Base-by-base conservation (phyloP, 176 grass and related monocot species). In the Chloris gayana region DNA sequence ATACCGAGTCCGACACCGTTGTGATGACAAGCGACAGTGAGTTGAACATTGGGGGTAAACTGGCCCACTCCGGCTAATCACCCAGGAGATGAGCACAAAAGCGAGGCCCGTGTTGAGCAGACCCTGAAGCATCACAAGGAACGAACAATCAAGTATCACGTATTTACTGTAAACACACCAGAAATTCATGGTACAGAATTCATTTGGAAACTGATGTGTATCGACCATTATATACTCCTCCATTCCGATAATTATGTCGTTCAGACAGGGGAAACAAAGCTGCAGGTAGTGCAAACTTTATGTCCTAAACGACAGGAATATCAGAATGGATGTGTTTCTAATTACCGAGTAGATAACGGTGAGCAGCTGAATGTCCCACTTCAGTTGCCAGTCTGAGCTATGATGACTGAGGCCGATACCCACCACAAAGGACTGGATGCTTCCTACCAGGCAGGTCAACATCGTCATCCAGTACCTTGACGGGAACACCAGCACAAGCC, bases 351-450 rank as follows among this genome's bases (percentile, higher is more conserved):
- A 60, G 24, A 60, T 24, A 24, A 60, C 57, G 13, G 77, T 77
- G 14, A 81, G 6, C 9, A 91, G 85, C 25, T 91, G 49, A 12
- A 87, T 6, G 25, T 87, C n/a, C 77, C 85, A 91, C 13, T 65
- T 64, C 33, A 91, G 62, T 18, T 12, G 73, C 89, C 89, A 91
- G 30, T 51, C 76, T 9, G 71, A 17, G 31, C 53, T 35, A 5
- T 35, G 3, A 35, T 35, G 72, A 10, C 75, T 34, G 50, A 91
- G 45, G 3, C 72, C 9, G 15, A 91, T 17, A 17, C 89, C 85
- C 29, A 81, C 56, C 8, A 73, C 19, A 0, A 69, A 39, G 4
- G 76, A 53, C 25, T 85, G 66, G 1, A 87, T 12, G 67, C 57
- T 81, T 59, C 85, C 85, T 15, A 62, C 53, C 0, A 80, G 56